Evolutionary conservation across 768 basidiomycete genomes (phyloP).

Genomic region (Fistulinella prunicolor): DNA sequence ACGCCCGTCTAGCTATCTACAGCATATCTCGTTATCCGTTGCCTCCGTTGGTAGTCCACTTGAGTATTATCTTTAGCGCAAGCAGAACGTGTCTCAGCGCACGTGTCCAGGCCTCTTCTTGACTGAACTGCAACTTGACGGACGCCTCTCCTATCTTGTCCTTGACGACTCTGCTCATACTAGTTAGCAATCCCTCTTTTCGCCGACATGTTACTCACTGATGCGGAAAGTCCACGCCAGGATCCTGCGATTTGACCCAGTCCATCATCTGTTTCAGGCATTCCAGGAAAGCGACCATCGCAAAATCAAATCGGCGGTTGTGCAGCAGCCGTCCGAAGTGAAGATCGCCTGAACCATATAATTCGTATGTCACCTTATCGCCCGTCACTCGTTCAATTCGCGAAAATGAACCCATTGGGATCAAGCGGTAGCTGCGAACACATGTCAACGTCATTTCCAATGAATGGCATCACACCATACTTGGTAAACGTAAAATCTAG

Average conservation of each 20-base stretch:
- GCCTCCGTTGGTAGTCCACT: constrained; percentile 79
- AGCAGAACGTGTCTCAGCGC: constrained; percentile 88
- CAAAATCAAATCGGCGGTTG: constrained; percentile 93
- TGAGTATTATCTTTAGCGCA: constrained; percentile 83
- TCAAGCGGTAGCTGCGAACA: constrained; percentile 69
- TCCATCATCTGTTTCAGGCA: constrained; percentile 92
- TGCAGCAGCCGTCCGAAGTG: constrained; percentile 86
- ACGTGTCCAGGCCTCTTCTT: constrained; percentile 95
- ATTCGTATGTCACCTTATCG: constrained; percentile 83
- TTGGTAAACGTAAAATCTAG: constrained; percentile 85
- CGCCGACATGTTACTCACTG: constrained; percentile 56
- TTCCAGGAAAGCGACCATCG: constrained; percentile 95
- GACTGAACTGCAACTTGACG: constrained; percentile 90
- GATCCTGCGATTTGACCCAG: constrained; percentile 71
- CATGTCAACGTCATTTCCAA: constrained; percentile 9
- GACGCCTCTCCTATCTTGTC: constrained; percentile 96
- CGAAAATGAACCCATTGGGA: constrained; percentile 95
- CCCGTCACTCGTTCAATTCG: constrained; percentile 81
- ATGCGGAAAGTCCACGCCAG: constrained; percentile 76
- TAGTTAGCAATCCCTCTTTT: background rate
- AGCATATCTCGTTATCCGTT: no score
- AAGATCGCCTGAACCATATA: constrained; percentile 93
- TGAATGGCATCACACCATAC: constrained; percentile 41
- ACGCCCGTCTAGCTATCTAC: no score
- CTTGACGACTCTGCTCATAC: constrained; percentile 66